These are phyloP conservation scores for Exophiala xenobiotica DNA, from an alignment of 2,329 filamentous ascomycete genomes.

Conservation along the genomic window DNA sequence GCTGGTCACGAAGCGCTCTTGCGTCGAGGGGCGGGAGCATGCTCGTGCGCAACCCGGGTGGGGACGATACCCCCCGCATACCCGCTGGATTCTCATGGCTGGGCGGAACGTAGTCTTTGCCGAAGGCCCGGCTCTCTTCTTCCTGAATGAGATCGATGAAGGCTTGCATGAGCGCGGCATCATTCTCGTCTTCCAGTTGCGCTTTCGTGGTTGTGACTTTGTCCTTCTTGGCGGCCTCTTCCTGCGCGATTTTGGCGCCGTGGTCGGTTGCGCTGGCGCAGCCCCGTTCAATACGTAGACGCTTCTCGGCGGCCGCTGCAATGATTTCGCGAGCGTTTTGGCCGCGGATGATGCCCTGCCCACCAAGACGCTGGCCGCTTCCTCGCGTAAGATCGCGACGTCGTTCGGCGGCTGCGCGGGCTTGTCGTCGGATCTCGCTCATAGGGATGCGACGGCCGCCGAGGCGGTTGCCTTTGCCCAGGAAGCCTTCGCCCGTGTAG, in stretches of 20 bases:
- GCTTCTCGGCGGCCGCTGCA: constrained; percentile 67
- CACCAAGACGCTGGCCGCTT: constrained; percentile 72
- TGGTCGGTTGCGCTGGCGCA: constrained; percentile 72
- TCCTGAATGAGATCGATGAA: constrained; percentile 84
- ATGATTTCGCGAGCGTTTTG: constrained; percentile 72
- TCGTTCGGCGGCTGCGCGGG: constrained; percentile 72
- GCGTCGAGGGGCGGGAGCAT: constrained; percentile 32
- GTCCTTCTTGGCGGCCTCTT: constrained; percentile 58
- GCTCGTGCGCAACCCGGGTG: constrained; percentile 29
- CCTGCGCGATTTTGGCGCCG: constrained; percentile 64
- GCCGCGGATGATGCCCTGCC: constrained; percentile 55
- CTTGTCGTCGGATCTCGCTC: constrained; percentile 72
- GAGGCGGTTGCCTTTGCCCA: constrained; percentile 70
- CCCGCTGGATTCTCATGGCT: constrained; percentile 55
- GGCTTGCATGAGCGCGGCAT: constrained; percentile 79
- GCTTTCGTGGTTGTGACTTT: constrained; percentile 80
- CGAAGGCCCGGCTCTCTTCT: constrained; percentile 64
- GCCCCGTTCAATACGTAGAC: constrained; percentile 65
- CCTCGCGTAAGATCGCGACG: constrained; percentile 56
- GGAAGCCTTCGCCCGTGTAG: constrained; percentile 86
- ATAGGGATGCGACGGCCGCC: constrained; percentile 67
- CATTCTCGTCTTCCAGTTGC: constrained; percentile 85
- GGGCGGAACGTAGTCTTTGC: constrained; percentile 54
- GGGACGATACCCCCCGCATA: constrained; percentile 41
- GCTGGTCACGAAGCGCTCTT: constrained; percentile 16